phyloP scores from a whole-genome alignment of 306 rosid species.

The Datisca glomerata region DNA sequence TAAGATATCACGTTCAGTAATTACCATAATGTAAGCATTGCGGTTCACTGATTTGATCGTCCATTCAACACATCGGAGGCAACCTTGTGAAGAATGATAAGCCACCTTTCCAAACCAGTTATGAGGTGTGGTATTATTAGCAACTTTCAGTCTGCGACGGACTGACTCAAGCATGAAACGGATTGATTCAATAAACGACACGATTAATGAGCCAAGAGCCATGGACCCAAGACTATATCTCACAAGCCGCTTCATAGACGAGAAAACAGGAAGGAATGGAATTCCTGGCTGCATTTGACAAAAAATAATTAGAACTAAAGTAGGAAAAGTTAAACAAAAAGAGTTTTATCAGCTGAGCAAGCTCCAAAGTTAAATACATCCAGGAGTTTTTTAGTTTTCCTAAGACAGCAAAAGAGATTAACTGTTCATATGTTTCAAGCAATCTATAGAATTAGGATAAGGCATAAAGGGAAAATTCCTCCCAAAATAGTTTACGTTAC shows the following conservation, averaged over 20 bases:
- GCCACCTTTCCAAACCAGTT: conserved; percentile 56
- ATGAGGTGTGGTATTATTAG: conserved; percentile 39
- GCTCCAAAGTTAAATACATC: too few species aligned
- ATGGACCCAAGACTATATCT: conserved; percentile 86
- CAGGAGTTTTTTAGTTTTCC: too few species aligned
- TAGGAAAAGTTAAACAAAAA: too few species aligned
- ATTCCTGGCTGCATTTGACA: conserved; percentile 72
- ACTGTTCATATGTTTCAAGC: too few species aligned
- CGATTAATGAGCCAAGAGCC: conserved; percentile 82
- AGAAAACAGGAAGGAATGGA: conserved; percentile 86
- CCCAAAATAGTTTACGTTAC: too few species aligned
- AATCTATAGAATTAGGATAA: too few species aligned
- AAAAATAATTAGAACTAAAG: too few species aligned
- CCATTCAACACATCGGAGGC: conserved; percentile 74
- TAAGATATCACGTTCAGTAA: conserved; percentile 1
- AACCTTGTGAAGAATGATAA: conserved; percentile 42
- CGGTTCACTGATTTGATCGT: conserved; percentile 84
- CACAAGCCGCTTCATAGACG: conserved; percentile 72
- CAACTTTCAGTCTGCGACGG: conserved; percentile 71
- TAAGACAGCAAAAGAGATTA: too few species aligned
- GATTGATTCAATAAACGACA: conserved; percentile 80
- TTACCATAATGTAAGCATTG: conserved; percentile 95
- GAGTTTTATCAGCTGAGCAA: too few species aligned
- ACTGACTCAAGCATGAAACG: conserved; percentile 83
- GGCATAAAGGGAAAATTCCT: too few species aligned